Evolutionary conservation across 225 moss, liverwort and hornwort genomes (phyloP).

Genomic region (Rhytidiadelphus loreus): DNA sequence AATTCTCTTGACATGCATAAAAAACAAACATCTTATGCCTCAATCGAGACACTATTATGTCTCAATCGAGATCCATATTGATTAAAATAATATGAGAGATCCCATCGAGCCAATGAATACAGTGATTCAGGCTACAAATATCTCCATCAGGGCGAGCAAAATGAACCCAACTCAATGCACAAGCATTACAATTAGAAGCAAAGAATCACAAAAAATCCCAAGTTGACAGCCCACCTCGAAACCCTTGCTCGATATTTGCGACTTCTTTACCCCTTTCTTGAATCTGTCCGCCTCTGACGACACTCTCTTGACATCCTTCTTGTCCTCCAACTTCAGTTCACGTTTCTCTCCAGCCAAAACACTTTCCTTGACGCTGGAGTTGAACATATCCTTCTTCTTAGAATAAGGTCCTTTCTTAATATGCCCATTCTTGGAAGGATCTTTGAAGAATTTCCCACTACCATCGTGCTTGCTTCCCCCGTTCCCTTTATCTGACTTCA

Average conservation of each 20-base stretch:
- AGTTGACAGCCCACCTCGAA: slow-evolving; percentile 18
- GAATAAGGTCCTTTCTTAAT: background rate
- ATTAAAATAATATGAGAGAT: background rate
- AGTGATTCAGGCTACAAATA: background rate
- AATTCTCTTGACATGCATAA: background rate
- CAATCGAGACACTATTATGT: background rate
- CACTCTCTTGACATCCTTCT: slow-evolving; percentile 9
- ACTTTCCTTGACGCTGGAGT: slow-evolving; percentile 8
- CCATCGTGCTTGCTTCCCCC: slow-evolving; percentile 6
- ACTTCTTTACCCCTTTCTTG: slow-evolving; percentile 21
- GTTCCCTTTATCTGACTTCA: slow-evolving; percentile 2
- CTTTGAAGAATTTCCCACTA: slow-evolving; percentile 7
- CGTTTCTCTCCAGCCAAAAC: slow-evolving; percentile 11
- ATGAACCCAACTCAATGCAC: background rate
- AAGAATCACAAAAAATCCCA: background rate
- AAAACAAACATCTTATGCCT: background rate
- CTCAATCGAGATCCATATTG: background rate
- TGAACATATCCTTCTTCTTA: slow-evolving; percentile 13
- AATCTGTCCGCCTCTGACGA: slow-evolving; percentile 10
- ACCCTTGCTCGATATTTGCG: slow-evolving; percentile 15
- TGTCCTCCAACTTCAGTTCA: slow-evolving; percentile 14
- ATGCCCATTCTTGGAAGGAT: slow-evolving; percentile 19
- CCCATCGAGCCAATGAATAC: background rate
- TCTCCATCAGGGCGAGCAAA: background rate
- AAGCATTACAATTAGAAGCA: background rate